Percentiles rank a stretch among this genome's conserved stretches.
Conservation (phyloP, 441 rosid species). For the Aquilaria agallochum region DNA sequence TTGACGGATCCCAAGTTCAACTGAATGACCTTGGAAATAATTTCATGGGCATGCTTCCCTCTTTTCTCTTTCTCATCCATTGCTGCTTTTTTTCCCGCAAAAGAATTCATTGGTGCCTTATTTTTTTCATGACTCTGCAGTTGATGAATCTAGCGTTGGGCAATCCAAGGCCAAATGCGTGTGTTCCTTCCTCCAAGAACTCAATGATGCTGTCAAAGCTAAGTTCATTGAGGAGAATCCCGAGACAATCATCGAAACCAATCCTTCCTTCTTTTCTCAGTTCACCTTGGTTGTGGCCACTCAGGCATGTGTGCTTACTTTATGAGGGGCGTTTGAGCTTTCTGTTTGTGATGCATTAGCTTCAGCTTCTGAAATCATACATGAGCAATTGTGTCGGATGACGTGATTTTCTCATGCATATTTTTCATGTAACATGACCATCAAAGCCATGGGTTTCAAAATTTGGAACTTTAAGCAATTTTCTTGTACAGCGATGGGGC, state of each 20-base stretch:
- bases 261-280: slow-evolving; percentile 80
- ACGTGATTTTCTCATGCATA: not conserved
- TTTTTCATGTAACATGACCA: not conserved
- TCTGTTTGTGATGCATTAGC: not conserved
- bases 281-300: slow-evolving; percentile 92
- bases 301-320: slow-evolving; percentile 47
- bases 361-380: no score
- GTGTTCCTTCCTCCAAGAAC: slow-evolving; percentile 86
- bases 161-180: slow-evolving; percentile 84
- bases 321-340: slow-evolving; percentile 1
- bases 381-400: no score
- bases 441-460: not conserved
- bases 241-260: slow-evolving; percentile 46
- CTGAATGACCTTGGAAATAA: slow-evolving; percentile 91
- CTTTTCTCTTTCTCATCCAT: not conserved
- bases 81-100: not conserved
- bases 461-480: not conserved
- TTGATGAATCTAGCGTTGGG: slow-evolving; percentile 78
- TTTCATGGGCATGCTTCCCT: slow-evolving; percentile 64
- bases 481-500: not conserved
- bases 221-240: slow-evolving; percentile 82
- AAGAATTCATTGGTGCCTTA: slow-evolving; percentile 4
- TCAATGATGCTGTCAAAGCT: slow-evolving; percentile 84
- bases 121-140: slow-evolving; percentile 30
- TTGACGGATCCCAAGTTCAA: slow-evolving; percentile 91